These are phyloP conservation scores for Euryodendron excelsum DNA, from an alignment of 148 eudicot species.

Conservation along the genomic window DNA sequence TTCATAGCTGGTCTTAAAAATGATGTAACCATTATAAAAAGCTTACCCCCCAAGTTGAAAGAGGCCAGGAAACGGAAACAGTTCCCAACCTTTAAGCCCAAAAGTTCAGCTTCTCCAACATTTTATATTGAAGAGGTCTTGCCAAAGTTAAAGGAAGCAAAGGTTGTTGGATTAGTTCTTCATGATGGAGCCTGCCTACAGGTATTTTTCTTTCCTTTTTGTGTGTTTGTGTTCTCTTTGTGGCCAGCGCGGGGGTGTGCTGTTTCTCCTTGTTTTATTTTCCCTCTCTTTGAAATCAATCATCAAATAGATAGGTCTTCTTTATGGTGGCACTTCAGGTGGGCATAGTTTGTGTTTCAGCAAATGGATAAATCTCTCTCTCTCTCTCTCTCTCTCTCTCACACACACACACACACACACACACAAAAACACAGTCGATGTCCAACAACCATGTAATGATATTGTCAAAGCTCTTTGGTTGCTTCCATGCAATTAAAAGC, in stretches of 20 bases:
- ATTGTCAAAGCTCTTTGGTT: not conserved
- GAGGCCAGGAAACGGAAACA: conserved; percentile 69
- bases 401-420: no score
- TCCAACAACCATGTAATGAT: not conserved
- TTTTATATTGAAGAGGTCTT: conserved; percentile 67
- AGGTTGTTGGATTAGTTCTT: conserved; percentile 78
- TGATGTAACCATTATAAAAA: conserved; percentile 71
- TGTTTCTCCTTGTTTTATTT: no score
- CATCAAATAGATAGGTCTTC: no score
- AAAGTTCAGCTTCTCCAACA: conserved; percentile 51
- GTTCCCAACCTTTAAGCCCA: conserved; percentile 75
- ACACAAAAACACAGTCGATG: not conserved
- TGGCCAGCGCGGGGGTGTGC: no score
- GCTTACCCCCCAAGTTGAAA: conserved; percentile 62
- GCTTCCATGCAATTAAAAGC: not conserved
- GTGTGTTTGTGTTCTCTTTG: not conserved
- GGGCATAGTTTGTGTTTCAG: no score
- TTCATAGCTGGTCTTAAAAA: conserved; percentile 67
- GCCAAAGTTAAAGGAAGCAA: conserved; percentile 65
- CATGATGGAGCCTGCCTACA: conserved; percentile 88
- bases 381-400: not conserved
- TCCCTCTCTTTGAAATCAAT: no score
- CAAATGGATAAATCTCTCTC: no score
- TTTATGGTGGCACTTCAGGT: not conserved
- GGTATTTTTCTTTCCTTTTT: conserved; percentile 37